Evolutionary conservation across 2,329 filamentous ascomycete species (phyloP).

Genomic region (Akanthomyces uredinophilus): DNA sequence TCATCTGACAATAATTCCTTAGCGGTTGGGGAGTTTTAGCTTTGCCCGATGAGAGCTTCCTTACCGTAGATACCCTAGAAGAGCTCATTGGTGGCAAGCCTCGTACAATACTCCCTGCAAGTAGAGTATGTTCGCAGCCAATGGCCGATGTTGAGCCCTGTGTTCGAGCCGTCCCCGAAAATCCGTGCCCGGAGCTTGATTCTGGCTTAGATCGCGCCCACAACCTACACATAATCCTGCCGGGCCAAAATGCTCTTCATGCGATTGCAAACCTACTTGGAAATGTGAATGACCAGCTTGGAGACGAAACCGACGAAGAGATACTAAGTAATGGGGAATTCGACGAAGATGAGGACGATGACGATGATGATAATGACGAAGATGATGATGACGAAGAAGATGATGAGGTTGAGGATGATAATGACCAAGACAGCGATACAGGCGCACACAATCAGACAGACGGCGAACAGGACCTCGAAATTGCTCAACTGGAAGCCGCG

Average conservation of each 20-base stretch:
- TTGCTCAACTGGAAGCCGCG: background rate
- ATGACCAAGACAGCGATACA: slow-evolving; percentile 8
- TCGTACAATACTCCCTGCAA: slow-evolving; percentile 15
- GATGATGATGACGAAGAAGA: background rate
- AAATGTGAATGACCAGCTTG: background rate
- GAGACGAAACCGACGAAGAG: slow-evolving; percentile 10
- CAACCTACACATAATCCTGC: background rate
- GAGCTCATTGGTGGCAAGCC: slow-evolving; percentile 29
- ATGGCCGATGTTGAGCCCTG: slow-evolving; percentile 25
- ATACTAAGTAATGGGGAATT: slow-evolving; percentile 12
- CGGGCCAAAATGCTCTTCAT: slow-evolving; percentile 4
- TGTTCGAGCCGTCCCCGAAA: slow-evolving; percentile 21
- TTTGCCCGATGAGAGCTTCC: slow-evolving; percentile 40
- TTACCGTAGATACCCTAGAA: slow-evolving; percentile 29
- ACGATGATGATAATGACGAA: background rate
- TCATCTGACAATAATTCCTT: slow-evolving; percentile 6
- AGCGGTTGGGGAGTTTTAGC: slow-evolving; percentile 48
- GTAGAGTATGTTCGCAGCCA: slow-evolving; percentile 12
- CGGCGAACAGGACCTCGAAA: background rate
- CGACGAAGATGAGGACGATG: slow-evolving; percentile 16
- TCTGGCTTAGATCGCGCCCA: background rate
- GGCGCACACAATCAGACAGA: slow-evolving; percentile 16
- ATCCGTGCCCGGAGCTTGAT: slow-evolving; percentile 23
- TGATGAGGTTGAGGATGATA: background rate
- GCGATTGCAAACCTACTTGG: background rate